These are phyloP conservation scores for Halenospora varia DNA, from an alignment of 495 filamentous ascomycete species.

Conservation along the genomic window DNA sequence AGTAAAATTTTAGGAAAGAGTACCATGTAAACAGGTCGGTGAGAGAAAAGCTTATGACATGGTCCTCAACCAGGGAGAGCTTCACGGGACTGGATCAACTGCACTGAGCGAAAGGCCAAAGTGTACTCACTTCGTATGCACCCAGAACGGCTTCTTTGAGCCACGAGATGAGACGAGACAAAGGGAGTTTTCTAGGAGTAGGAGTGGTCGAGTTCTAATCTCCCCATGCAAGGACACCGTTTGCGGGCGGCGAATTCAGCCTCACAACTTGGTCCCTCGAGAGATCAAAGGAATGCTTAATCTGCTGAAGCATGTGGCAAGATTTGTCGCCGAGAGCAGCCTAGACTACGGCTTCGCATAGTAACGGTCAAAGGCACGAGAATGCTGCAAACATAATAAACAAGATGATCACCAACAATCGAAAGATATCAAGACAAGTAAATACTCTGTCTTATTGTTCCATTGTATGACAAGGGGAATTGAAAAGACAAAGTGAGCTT, in stretches of 20 bases:
- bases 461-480: conserved; percentile 1
- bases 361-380: neutral
- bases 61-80: neutral
- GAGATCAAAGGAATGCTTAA: conserved; percentile 21
- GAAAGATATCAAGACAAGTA: neutral
- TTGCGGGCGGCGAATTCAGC: neutral
- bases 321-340: neutral
- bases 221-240: conserved; percentile 17
- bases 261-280: conserved; percentile 4
- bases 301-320: conserved; percentile 17
- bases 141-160: neutral
- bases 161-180: conserved; percentile 9
- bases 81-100: conserved; percentile 8
- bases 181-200: neutral
- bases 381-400: conserved; percentile 1
- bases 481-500: neutral
- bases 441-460: neutral
- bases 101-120: neutral
- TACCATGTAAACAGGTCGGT: neutral
- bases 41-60: neutral
- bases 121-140: conserved; percentile 3
- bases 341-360: neutral
- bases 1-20: neutral
- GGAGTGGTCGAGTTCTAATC: conserved; percentile 12
- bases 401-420: neutral